Evolutionary conservation across 129 eudicot genomes (phyloP), one percentile per base, ranked within the genome.

Genomic region (Heracleum sosnowskyi): DNA sequence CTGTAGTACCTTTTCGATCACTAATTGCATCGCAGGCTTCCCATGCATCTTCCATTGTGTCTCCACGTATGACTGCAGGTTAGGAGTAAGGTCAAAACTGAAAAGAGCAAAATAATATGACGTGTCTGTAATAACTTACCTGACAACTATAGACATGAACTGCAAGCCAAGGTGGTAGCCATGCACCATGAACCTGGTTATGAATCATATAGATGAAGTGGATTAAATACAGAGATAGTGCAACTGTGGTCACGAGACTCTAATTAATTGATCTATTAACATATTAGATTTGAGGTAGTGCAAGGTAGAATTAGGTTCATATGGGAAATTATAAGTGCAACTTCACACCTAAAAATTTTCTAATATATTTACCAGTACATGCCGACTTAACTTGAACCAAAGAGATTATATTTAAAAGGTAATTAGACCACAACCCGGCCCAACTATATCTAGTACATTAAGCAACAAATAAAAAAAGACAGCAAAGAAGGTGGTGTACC

Each of bases 81-180:
- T 41, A 74, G 42, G 73, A 84, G 82, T 68, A 64, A 69, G 79
- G 66, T 79, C n/a, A 82, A 82, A 84, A 79, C 55, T 80, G 72
- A 77, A 15, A 45, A 78, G 57, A 73, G 76, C 69, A 80, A 66
- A 33, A 26, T 49, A 33, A 24, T 39, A 13, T 46, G 37, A 76
- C 40, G 51, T 84, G 53, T 39, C 46, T 26, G 72, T 31, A 66
- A 77, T 55, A 81, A 15, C 47, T 75, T 83, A 90, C 97, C 93
- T 87, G 83, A 80, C 77, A 89, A 53, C 72, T 20, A 2, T 7
- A 45, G 0, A 83, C 62, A 45, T 88, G 91, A 75, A 63, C 86
- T 76, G 83, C 88, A 53, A 92, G 85, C 97, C 97, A 92, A 51
- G 89, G 89, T 74, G 93, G 96, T 80, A 92, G 86, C 96, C 96